Percentiles rank a stretch among this genome's conserved stretches.
These are phyloP conservation scores for Isabelozyma gotoi DNA, from an alignment of 805 yeast species.

Conservation along the genomic window DNA sequence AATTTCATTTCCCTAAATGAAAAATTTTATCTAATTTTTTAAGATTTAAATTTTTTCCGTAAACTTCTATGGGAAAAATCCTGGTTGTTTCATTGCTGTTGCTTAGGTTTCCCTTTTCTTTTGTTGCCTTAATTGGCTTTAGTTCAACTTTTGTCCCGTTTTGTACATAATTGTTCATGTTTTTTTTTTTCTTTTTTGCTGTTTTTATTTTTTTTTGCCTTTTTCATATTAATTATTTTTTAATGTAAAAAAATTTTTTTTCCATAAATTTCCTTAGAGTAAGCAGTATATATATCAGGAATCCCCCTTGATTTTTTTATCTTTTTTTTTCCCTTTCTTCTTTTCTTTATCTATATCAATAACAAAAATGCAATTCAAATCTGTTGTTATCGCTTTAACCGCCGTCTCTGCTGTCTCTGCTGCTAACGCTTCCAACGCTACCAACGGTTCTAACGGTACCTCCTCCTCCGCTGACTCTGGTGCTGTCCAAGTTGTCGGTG, in stretches of 20 bases:
- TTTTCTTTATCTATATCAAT: neutral
- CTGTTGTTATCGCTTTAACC: conserved; percentile 37
- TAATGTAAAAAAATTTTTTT: neutral
- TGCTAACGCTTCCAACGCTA: conserved; percentile 25
- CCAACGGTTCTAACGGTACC: conserved; percentile 20
- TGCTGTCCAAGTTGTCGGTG: conserved; percentile 23
- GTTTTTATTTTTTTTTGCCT: conserved; percentile 1
- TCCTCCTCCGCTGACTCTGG: conserved; percentile 14
- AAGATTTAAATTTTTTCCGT: neutral
- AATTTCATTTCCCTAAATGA: neutral
- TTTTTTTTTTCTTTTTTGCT: neutral
- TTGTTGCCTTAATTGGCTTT: neutral
- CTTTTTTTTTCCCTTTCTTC: conserved; percentile 1
- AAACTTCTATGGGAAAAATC: too few relatives aligned
- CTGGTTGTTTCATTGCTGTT: neutral
- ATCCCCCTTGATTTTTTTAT: neutral
- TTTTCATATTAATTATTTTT: neutral
- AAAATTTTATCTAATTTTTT: neutral
- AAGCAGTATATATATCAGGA: neutral
- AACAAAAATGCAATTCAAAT: conserved; percentile 37
- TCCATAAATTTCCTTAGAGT: neutral
- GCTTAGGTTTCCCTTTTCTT: neutral
- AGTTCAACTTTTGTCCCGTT: neutral
- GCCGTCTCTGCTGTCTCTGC: conserved; percentile 38
- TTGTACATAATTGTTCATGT: neutral